Evolutionary conservation across 495 filamentous ascomycete species (phyloP).

Genomic region (Talaromyces nanjingensis): DNA sequence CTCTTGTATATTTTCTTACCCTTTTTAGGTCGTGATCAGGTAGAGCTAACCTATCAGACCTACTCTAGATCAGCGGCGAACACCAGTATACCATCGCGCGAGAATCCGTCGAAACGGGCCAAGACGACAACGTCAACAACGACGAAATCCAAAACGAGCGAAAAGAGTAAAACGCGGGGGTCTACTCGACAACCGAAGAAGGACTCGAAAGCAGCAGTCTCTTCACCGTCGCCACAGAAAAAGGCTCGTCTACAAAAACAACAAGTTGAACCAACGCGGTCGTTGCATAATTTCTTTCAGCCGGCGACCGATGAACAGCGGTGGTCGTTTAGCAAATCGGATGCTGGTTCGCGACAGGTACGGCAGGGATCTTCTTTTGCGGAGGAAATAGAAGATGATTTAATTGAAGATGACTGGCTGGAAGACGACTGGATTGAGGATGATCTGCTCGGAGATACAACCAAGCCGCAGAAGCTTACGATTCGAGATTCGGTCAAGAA

Average conservation of each 20-base stretch:
- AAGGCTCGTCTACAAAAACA: not conserved
- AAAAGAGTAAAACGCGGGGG: not conserved
- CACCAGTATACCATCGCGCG: not conserved
- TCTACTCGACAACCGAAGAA: not conserved
- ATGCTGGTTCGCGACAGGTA: constrained; percentile 11
- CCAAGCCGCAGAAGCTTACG: not conserved
- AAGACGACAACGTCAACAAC: constrained; percentile 5
- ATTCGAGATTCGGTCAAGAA: constrained; percentile 1
- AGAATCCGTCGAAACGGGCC: not conserved
- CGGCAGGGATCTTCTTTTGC: not conserved
- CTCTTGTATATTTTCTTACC: not conserved
- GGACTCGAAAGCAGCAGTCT: not conserved
- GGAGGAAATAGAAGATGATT: constrained; percentile 28
- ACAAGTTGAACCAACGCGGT: constrained; percentile 4
- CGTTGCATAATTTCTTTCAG: constrained; percentile 16
- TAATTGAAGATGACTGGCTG: constrained; percentile 44
- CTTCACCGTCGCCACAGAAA: constrained; percentile 6
- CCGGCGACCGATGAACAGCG: constrained; percentile 21
- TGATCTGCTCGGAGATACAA: constrained; percentile 25
- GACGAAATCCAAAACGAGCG: not conserved
- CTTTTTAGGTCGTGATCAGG: not conserved
- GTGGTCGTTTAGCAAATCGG: constrained; percentile 28
- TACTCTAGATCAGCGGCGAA: not conserved
- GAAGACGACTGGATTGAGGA: constrained; percentile 38
- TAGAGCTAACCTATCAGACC: not conserved